Percentiles rank a stretch among this genome's conserved stretches.
These are phyloP conservation scores for Veloporphyrellus conicus DNA, from an alignment of 1,284 basidiomycete genomes.

Conservation along the genomic window DNA sequence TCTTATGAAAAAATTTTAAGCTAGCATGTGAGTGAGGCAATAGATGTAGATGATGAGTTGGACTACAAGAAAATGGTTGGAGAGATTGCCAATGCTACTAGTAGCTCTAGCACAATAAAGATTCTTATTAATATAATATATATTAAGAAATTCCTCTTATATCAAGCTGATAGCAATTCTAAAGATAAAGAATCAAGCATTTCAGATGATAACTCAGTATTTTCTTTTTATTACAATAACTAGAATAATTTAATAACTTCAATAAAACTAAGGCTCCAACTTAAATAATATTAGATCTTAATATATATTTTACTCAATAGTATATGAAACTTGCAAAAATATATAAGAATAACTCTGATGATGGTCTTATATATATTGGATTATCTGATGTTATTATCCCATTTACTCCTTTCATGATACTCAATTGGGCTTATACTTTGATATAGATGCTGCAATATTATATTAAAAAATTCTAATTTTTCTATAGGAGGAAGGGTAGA, in stretches of 20 bases:
- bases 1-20: not conserved
- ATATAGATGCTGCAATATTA: not conserved
- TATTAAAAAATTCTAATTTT: not conserved
- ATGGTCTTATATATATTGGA: not conserved
- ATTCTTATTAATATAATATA: slow-evolving; percentile 19
- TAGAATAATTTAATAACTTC: no score
- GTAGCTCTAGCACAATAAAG: not conserved
- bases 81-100: slow-evolving; percentile 1
- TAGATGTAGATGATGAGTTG: slow-evolving; percentile 11
- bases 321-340: not conserved
- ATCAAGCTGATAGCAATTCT: not conserved
- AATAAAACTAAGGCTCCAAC: no score
- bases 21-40: not conserved
- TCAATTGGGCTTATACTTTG: slow-evolving; percentile 5
- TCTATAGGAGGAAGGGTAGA: slow-evolving; percentile 3
- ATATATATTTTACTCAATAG: no score
- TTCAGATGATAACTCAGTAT: not conserved
- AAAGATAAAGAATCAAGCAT: not conserved
- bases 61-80: slow-evolving; percentile 17
- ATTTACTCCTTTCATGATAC: slow-evolving; percentile 3
- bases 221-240: not conserved
- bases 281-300: no score
- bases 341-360: slow-evolving; percentile 3
- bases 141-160: slow-evolving; percentile 10
- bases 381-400: not conserved